phyloP scores from a whole-genome alignment of 164 flowering plant genomes.

The Tetrastigma voinierianum region DNA sequence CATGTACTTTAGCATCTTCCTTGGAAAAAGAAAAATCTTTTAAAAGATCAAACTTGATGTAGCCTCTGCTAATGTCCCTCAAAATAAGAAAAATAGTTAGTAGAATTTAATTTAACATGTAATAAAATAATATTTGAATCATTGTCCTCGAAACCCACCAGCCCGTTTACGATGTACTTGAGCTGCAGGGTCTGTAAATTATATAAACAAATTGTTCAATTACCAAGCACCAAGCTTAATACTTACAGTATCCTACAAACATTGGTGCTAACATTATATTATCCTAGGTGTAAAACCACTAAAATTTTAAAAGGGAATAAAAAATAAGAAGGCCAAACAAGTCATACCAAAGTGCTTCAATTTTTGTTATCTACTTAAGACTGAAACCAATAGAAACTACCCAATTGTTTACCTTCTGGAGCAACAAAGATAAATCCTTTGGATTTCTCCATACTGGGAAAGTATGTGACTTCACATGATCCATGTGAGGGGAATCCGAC shows the following conservation, averaged over 20 bases:
- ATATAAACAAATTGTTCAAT: background rate
- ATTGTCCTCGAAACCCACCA: constrained; percentile 66
- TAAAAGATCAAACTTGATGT: background rate
- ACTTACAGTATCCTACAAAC: background rate
- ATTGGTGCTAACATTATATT: background rate
- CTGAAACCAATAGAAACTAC: background rate
- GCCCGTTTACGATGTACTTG: constrained; percentile 55
- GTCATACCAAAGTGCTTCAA: background rate
- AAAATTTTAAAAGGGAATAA: background rate
- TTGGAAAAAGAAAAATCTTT: background rate
- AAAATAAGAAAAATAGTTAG: too few species aligned
- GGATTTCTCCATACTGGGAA: constrained; percentile 74
- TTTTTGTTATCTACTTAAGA: too few species aligned
- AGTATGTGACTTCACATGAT: constrained; percentile 69
- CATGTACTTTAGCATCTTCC: background rate
- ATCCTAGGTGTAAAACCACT: too few species aligned
- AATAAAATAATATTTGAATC: background rate
- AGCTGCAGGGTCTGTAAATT: constrained; percentile 54
- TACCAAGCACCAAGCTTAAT: background rate
- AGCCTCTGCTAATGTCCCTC: too few species aligned
- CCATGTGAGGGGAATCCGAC: constrained; percentile 95
- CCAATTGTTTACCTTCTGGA: constrained; percentile 57
- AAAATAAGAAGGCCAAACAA: background rate
- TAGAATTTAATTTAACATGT: too few species aligned
- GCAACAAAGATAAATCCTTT: constrained; percentile 78